Evolutionary conservation across 23 red algal species (phyloP).

Genomic region (Gracilaria gracilis): DNA sequence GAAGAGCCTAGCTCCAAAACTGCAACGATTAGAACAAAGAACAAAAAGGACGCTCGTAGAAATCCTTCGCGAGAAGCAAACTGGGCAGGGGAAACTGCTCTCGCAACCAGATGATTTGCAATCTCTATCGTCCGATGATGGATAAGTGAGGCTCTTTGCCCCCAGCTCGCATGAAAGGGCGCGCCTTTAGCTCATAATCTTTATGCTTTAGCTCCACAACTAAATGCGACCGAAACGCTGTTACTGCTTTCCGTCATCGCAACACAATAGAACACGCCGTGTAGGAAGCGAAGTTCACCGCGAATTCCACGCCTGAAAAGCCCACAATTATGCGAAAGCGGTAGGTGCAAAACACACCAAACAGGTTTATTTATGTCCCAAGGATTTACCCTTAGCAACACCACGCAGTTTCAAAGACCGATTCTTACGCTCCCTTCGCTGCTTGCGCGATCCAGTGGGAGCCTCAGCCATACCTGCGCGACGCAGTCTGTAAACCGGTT

Average conservation of each 20-base stretch:
- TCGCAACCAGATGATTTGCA: constrained; percentile 27
- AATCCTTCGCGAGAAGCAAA: constrained; percentile 29
- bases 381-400: constrained; percentile 86
- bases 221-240: not conserved
- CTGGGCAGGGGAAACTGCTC: not conserved
- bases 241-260: not conserved
- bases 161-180: not conserved
- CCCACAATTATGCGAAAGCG: not conserved
- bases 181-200: not conserved
- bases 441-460: constrained; percentile 89
- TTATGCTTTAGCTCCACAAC: not conserved
- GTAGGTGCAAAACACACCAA: not conserved
- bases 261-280: not conserved
- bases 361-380: constrained; percentile 76
- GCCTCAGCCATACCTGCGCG: constrained; percentile 87
- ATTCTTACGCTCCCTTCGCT: constrained; percentile 95
- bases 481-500: constrained; percentile 90
- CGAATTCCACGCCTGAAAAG: not conserved
- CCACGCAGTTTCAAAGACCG: constrained; percentile 83
- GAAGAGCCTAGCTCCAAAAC: constrained; percentile 38
- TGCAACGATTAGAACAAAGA: constrained; percentile 58
- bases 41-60: constrained; percentile 47
- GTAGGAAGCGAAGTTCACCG: not conserved
- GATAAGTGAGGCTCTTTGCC: not conserved
- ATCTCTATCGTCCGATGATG: constrained; percentile 22